These are phyloP conservation scores for Lycium barbarum DNA, from an alignment of 257 asterid genomes.

Conservation along the genomic window DNA sequence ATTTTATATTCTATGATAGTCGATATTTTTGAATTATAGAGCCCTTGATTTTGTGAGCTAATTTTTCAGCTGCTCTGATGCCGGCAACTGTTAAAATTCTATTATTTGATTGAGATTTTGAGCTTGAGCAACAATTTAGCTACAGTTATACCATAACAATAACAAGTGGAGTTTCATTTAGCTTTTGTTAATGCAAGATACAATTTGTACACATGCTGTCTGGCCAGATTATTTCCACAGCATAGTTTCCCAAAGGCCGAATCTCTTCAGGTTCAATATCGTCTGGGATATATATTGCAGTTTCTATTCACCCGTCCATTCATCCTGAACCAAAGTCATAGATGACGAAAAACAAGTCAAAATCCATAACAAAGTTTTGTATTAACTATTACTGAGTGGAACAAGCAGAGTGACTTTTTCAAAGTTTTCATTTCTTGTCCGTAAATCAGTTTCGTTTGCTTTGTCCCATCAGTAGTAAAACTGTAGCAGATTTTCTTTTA, in stretches of 20 bases:
- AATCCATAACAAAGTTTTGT: background rate
- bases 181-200: too few relatives aligned
- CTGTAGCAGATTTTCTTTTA: background rate
- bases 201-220: too few relatives aligned
- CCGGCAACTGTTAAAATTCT: too few relatives aligned
- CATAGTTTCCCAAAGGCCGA: constrained; percentile 94
- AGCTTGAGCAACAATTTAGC: too few relatives aligned
- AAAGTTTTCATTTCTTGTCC: background rate
- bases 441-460: background rate
- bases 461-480: background rate
- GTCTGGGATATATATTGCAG: constrained; percentile 71
- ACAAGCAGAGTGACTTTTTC: constrained; percentile 7
- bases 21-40: too few relatives aligned
- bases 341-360: background rate
- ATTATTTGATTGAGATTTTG: too few relatives aligned
- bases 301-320: constrained; percentile 96
- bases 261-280: constrained; percentile 93
- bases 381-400: background rate
- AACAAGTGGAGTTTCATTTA: too few relatives aligned
- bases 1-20: too few relatives aligned
- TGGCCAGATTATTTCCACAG: constrained; percentile 93
- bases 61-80: too few relatives aligned
- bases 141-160: too few relatives aligned
- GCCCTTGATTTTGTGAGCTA: too few relatives aligned
- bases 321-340: constrained; percentile 64